Evolutionary conservation across 768 basidiomycete species (phyloP).

Genomic region (Cyclocybe aegerita): DNA sequence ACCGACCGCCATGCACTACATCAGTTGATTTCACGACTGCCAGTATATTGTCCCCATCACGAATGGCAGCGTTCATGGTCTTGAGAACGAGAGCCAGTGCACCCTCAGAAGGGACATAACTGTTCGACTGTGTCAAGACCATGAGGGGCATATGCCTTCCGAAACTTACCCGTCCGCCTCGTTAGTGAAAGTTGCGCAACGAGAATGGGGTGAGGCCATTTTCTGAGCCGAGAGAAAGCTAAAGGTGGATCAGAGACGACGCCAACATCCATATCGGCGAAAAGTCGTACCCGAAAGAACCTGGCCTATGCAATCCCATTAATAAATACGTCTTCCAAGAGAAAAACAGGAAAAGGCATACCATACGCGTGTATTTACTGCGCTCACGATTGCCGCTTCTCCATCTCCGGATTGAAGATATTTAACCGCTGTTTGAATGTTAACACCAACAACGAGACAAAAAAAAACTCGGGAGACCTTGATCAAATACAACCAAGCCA

Average conservation of each 20-base stretch:
- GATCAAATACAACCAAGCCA: constrained; percentile 27
- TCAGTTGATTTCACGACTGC: constrained; percentile 25
- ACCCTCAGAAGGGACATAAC: constrained; percentile 32
- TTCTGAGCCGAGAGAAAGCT: constrained; percentile 31
- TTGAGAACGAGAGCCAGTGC: constrained; percentile 28
- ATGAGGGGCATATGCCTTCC: neutral
- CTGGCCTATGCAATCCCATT: constrained; percentile 16
- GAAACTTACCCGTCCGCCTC: constrained; percentile 30
- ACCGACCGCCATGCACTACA: constrained; percentile 26
- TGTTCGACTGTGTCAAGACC: neutral
- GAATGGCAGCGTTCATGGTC: constrained; percentile 23
- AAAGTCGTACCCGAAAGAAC: constrained; percentile 19
- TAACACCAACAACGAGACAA: neutral
- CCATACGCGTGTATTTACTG: constrained; percentile 24
- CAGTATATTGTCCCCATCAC: constrained; percentile 27
- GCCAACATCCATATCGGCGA: neutral
- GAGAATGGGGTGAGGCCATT: constrained; percentile 28
- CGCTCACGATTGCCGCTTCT: constrained; percentile 28
- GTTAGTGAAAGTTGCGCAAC: constrained; percentile 31
- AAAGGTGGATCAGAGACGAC: neutral
- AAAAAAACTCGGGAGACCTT: constrained; percentile 14
- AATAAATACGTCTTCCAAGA: neutral
- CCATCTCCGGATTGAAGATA: constrained; percentile 24
- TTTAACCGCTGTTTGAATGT: constrained; percentile 19
- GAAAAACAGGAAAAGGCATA: neutral